A percentile compares a stretch with the other conserved stretches of the same genome.
Evolutionary conservation across 352 stramenopile species (phyloP).

Genomic region (Phytophthora rubi): DNA sequence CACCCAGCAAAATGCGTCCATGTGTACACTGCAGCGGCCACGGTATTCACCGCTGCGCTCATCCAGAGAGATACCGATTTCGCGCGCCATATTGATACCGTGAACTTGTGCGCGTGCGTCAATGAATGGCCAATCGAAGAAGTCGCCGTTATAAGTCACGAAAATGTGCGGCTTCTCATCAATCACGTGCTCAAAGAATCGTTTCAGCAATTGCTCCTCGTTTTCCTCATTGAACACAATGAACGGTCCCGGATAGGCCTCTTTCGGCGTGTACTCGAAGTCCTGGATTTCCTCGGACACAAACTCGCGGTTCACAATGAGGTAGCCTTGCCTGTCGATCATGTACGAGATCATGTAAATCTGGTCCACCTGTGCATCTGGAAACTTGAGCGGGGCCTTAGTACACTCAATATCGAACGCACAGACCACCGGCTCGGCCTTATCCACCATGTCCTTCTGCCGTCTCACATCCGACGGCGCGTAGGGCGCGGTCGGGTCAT

Average conservation of each 20-base stretch:
- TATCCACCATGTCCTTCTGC: constrained; percentile 91
- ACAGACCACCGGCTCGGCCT: constrained; percentile 94
- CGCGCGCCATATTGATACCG: constrained; percentile 90
- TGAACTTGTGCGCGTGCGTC: constrained; percentile 92
- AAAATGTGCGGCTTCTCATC: constrained; percentile 97
- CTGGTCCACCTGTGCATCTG: constrained; percentile 95
- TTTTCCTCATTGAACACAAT: constrained; percentile 96
- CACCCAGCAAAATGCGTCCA: constrained; percentile 99
- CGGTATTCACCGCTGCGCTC: constrained; percentile 91
- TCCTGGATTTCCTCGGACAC: constrained; percentile 97
- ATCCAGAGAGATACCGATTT: constrained; percentile 87
- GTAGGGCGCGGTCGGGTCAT: constrained; percentile 72
- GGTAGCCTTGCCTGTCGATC: constrained; percentile 94
- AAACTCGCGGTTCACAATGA: constrained; percentile 97
- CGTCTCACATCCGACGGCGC: constrained; percentile 51
- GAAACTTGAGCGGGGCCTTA: constrained; percentile 99
- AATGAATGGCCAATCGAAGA: constrained; percentile 99
- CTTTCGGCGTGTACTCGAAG: constrained; percentile 99
- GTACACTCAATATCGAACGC: constrained; percentile 99
- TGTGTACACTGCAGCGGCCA: constrained; percentile 93
- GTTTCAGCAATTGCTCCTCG: constrained; percentile 81
- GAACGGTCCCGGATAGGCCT: constrained; percentile 92
- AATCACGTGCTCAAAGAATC: constrained; percentile 92
- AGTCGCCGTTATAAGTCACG: constrained; percentile 99
- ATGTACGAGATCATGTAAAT: constrained; percentile 99